Evolutionary conservation across 1,284 basidiomycete genomes (phyloP).

Genomic region (Irpex sp.): DNA sequence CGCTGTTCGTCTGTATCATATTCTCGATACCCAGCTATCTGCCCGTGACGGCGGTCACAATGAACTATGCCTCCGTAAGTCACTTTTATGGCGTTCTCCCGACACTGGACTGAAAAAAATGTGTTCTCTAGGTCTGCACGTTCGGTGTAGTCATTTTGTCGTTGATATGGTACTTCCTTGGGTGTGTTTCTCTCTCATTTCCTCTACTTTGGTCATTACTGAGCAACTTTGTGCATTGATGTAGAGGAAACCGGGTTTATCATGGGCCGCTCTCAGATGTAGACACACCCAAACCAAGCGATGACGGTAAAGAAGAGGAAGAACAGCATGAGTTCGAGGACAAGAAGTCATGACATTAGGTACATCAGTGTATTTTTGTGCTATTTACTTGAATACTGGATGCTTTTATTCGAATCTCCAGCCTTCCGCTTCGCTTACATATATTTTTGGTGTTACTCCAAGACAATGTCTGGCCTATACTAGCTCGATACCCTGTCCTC

Average conservation of each 20-base stretch:
- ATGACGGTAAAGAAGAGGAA: not conserved
- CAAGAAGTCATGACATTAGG: not conserved
- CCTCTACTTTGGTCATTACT: not conserved
- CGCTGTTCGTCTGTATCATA: constrained; percentile 64
- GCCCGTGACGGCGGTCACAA: constrained; percentile 67
- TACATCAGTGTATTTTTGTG: too few species aligned
- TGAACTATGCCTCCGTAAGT: constrained; percentile 70
- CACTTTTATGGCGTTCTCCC: not conserved
- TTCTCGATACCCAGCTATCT: constrained; percentile 69
- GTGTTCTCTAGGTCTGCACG: not conserved
- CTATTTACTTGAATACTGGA: too few species aligned
- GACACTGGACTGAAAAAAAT: not conserved
- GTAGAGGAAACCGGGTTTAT: not conserved
- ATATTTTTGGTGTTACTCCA: too few species aligned
- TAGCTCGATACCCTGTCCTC: constrained; percentile 44
- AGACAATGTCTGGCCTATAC: too few species aligned
- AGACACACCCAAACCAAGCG: not conserved
- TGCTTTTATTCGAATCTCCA: too few species aligned
- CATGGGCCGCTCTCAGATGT: not conserved
- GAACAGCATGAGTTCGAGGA: not conserved
- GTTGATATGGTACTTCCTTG: not conserved
- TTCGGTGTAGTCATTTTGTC: not conserved
- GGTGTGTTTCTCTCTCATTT: not conserved
- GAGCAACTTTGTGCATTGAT: not conserved
- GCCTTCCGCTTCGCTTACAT: too few species aligned